These are phyloP conservation scores for Elsinoe perseae DNA, from an alignment of 2,329 filamentous ascomycete species.

Conservation along the genomic window DNA sequence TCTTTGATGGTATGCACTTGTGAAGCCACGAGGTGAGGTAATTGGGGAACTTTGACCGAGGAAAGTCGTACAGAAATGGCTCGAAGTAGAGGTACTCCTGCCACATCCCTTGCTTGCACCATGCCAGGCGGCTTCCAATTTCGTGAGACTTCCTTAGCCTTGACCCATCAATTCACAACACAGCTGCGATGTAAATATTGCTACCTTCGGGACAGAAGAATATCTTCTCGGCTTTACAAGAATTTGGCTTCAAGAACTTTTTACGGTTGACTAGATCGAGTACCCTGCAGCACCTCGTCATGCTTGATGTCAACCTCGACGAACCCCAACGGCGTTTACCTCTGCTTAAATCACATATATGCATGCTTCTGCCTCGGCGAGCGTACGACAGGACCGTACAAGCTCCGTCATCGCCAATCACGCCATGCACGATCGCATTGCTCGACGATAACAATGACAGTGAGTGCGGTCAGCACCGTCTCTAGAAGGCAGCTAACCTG, in stretches of 20 bases:
- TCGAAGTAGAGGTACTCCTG: slow-evolving; percentile 42
- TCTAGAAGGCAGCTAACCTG: too few relatives aligned
- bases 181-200: neutral
- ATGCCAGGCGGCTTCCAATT: neutral
- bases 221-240: neutral
- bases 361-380: neutral
- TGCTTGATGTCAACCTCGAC: slow-evolving; percentile 3
- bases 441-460: slow-evolving; percentile 1
- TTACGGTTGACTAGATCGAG: slow-evolving; percentile 11
- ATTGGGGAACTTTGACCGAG: slow-evolving; percentile 61
- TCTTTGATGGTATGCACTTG: slow-evolving; percentile 52
- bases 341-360: neutral
- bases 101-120: slow-evolving; percentile 9
- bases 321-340: neutral
- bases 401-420: neutral
- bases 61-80: slow-evolving; percentile 63
- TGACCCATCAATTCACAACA: neutral
- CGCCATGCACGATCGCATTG: neutral
- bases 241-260: neutral
- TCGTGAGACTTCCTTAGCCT: neutral
- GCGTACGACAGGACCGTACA: neutral
- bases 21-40: slow-evolving; percentile 64
- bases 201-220: neutral
- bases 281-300: slow-evolving; percentile 1
- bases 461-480: too few relatives aligned